A percentile compares a stretch with the other conserved stretches of the same genome.
These are phyloP conservation scores for Leishmania aethiopica DNA, from an alignment of 208 protist genomes.

Conservation along the genomic window DNA sequence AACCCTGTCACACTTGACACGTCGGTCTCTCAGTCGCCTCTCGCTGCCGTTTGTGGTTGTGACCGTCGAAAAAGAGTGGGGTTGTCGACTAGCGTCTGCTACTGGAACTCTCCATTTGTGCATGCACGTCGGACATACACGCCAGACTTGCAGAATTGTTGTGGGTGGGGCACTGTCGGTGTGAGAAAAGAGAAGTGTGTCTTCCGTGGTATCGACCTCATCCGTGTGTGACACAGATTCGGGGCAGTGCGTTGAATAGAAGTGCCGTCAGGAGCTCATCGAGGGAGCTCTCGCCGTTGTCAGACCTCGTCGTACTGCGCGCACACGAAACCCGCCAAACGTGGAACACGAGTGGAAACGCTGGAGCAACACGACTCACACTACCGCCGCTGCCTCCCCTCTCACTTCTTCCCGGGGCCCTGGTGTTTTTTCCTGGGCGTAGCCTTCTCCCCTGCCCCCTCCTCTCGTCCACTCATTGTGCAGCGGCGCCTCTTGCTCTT, in stretches of 20 bases:
- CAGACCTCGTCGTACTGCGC: not conserved
- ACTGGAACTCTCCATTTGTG: not conserved
- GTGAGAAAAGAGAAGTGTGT: not conserved
- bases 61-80: not conserved
- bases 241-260: not conserved
- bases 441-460: not conserved
- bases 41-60: not conserved
- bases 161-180: not conserved
- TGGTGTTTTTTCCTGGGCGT: not conserved
- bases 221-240: not conserved
- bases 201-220: not conserved
- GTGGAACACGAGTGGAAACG: not conserved
- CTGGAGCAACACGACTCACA: not conserved
- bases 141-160: not conserved
- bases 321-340: not conserved
- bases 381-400: not conserved
- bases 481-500: not conserved
- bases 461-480: not conserved
- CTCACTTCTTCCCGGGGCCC: not conserved
- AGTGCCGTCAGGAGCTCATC: not conserved
- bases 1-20: not conserved
- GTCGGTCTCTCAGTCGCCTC: not conserved
- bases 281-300: not conserved
- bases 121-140: not conserved
- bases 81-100: not conserved